Conservation (phyloP, 2,329 filamentous ascomycete species). For the Pestalotiopsis sp. region DNA sequence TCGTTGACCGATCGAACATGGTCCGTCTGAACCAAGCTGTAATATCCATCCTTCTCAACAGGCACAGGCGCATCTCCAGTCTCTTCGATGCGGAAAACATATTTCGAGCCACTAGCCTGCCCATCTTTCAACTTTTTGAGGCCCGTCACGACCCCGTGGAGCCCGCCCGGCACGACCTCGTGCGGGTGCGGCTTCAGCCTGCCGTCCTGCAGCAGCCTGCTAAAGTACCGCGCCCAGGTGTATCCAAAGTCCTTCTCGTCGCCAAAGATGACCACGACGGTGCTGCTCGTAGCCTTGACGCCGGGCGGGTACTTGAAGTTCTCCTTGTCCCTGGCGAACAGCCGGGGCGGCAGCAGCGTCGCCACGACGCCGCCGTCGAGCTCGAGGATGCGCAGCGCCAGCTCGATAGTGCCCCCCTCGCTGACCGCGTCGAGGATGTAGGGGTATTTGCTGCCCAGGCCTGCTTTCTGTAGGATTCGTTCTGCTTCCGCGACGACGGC, state of each 20-base stretch:
- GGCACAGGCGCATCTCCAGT: slow-evolving; percentile 15
- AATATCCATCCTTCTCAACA: not conserved
- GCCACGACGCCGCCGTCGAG: slow-evolving; percentile 38
- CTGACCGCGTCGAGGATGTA: slow-evolving; percentile 61
- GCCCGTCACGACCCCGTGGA: slow-evolving; percentile 37
- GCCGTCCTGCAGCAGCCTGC: slow-evolving; percentile 36
- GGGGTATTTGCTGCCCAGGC: slow-evolving; percentile 39
- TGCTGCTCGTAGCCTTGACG: slow-evolving; percentile 20
- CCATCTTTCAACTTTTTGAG: slow-evolving; percentile 35
- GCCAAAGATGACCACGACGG: slow-evolving; percentile 23
- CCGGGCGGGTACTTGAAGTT: slow-evolving; percentile 20
- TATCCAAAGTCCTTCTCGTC: slow-evolving; percentile 28
- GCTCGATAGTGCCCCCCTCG: slow-evolving; percentile 48
- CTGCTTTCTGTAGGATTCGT: slow-evolving; percentile 45
- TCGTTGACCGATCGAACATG: not conserved
- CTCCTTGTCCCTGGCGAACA: slow-evolving; percentile 30
- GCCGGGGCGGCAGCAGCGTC: slow-evolving; percentile 36
- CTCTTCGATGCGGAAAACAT: slow-evolving; percentile 40
- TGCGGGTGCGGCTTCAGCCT: slow-evolving; percentile 43
- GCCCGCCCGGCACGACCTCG: slow-evolving; percentile 33
- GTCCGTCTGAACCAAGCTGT: not conserved
- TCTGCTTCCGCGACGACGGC: slow-evolving; percentile 40
- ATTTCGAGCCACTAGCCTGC: slow-evolving; percentile 45
- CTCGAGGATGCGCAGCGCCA: slow-evolving; percentile 47
- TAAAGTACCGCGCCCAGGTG: slow-evolving; percentile 38